A percentile compares a stretch with the other conserved stretches of the same genome.
Conservation (phyloP, 2,329 filamentous ascomycete species). For the Ophiostoma piceae region DNA sequence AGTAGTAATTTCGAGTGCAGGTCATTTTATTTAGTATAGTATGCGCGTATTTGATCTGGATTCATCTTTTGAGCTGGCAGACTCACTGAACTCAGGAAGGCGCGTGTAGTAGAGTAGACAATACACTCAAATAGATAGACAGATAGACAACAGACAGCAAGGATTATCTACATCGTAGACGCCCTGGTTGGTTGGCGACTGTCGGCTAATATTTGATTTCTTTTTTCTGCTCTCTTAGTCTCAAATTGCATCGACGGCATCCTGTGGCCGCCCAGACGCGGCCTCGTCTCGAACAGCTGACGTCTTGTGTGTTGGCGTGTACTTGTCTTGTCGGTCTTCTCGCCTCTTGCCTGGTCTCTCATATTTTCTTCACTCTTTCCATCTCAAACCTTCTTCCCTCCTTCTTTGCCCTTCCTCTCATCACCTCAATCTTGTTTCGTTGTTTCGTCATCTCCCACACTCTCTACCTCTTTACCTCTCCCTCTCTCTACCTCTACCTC, state of each 20-base stretch:
- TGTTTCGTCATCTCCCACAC: constrained; percentile 6
- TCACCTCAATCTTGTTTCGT: constrained; percentile 15
- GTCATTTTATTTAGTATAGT: not conserved
- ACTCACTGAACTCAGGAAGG: not conserved
- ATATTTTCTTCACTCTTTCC: no score
- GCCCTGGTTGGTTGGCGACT: not conserved
- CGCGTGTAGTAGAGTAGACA: not conserved
- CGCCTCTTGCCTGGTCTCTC: not conserved
- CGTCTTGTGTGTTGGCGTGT: constrained; percentile 19
- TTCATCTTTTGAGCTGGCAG: no score
- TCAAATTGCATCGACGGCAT: not conserved
- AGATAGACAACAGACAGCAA: not conserved
- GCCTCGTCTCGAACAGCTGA: constrained; percentile 17
- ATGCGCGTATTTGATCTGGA: no score
- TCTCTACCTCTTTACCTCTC: not conserved
- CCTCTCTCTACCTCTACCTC: not conserved
- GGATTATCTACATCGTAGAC: not conserved
- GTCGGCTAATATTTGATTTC: not conserved
- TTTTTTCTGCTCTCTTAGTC: not conserved
- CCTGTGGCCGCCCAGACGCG: constrained; percentile 14
- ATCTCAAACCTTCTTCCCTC: constrained; percentile 10
- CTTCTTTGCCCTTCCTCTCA: constrained; percentile 2
- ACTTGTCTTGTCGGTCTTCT: constrained; percentile 18
- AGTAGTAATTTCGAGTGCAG: not conserved
- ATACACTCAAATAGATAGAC: not conserved